Evolutionary conservation across 2,329 filamentous ascomycete genomes (phyloP).

Genomic region (Tolypocladium inflatum): DNA sequence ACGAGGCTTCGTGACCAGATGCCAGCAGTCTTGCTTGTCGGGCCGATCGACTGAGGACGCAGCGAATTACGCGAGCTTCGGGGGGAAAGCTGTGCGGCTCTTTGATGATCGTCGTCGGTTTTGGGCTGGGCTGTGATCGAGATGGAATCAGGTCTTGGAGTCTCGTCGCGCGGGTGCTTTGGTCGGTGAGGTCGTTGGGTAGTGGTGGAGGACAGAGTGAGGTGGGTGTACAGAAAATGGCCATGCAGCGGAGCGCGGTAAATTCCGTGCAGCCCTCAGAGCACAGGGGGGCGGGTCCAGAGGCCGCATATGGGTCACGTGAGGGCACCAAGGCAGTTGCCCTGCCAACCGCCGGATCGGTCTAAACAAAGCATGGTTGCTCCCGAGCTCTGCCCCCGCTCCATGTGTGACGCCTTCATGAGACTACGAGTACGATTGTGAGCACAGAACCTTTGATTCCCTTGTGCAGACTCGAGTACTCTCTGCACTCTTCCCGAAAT

Average conservation of each 20-base stretch:
- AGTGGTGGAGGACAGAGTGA: slow-evolving; percentile 16
- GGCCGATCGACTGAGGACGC: slow-evolving; percentile 3
- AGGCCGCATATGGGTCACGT: slow-evolving; percentile 16
- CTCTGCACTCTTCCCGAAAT: background rate
- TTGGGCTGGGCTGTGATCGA: background rate
- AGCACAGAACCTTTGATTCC: background rate
- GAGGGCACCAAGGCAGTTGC: slow-evolving; percentile 5
- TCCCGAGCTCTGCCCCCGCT: background rate
- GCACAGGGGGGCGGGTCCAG: slow-evolving; percentile 4
- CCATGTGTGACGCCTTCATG: background rate
- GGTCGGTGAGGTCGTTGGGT: slow-evolving; percentile 5
- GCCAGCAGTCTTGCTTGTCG: slow-evolving; percentile 1
- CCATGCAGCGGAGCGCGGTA: slow-evolving; percentile 16
- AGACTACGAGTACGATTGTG: background rate
- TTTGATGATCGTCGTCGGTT: background rate
- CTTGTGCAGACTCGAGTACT: background rate
- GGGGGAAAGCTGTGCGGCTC: background rate
- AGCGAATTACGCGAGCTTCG: slow-evolving; percentile 1
- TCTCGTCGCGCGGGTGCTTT: background rate
- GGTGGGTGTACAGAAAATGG: slow-evolving; percentile 19
- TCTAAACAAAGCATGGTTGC: background rate
- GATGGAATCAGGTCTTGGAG: slow-evolving; percentile 1
- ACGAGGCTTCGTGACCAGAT: slow-evolving; percentile 3
- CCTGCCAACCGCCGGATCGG: slow-evolving; percentile 7
- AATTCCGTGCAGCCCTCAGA: slow-evolving; percentile 16